Evolutionary conservation across 2,329 filamentous ascomycete species (phyloP).

Genomic region (Verticillium longisporum): DNA sequence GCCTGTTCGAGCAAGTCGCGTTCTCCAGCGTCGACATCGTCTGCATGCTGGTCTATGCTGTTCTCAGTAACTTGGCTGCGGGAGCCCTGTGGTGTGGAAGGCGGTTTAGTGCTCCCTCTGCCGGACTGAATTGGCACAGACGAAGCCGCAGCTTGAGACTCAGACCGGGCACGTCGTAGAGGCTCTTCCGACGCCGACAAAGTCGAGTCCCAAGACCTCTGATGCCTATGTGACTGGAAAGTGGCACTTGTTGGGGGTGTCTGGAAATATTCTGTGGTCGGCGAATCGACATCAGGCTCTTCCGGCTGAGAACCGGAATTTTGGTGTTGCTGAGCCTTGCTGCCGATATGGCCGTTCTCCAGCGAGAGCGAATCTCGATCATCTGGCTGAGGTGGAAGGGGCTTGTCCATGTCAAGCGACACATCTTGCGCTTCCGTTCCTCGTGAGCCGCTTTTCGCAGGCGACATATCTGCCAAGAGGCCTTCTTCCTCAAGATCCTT

Average conservation of each 20-base stretch:
- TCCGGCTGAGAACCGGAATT: background rate
- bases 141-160: conserved; percentile 33
- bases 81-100: background rate
- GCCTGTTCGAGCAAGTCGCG: conserved; percentile 61
- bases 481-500: conserved; percentile 79
- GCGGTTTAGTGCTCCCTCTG: background rate
- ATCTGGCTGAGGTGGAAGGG: background rate
- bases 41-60: conserved; percentile 19
- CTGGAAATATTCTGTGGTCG: conserved; percentile 37
- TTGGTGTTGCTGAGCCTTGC: background rate
- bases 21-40: conserved; percentile 59
- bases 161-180: conserved; percentile 30
- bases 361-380: background rate
- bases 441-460: conserved; percentile 28
- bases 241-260: conserved; percentile 38
- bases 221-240: conserved; percentile 25
- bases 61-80: background rate
- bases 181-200: conserved; percentile 19
- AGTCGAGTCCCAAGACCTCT: conserved; percentile 36
- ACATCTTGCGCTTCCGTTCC: conserved; percentile 14
- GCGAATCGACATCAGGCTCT: conserved; percentile 26
- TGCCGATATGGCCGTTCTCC: background rate
- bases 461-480: conserved; percentile 16
- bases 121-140: conserved; percentile 14
- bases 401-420: conserved; percentile 16